Percentiles rank a stretch among this genome's conserved stretches.
Evolutionary conservation across 495 filamentous ascomycete species (phyloP).

Genomic region (Xylaria acuta): DNA sequence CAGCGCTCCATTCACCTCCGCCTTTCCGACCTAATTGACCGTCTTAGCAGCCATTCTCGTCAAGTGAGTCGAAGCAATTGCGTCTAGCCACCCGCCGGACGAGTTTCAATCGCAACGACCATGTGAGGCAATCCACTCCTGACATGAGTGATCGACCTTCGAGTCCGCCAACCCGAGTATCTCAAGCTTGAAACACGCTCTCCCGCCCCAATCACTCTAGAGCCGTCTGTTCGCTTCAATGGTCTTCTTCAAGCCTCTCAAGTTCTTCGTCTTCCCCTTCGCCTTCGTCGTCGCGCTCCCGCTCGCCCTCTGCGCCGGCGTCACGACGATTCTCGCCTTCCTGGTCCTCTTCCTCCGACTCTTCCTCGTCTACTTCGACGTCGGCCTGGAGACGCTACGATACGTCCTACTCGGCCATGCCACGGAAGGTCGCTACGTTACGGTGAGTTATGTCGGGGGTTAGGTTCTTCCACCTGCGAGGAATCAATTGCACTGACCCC

Average conservation of each 20-base stretch:
- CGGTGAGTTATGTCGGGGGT: background rate
- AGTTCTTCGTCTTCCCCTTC: conserved; percentile 65
- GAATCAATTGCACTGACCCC: background rate
- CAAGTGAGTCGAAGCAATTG: background rate
- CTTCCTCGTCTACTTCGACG: conserved; percentile 71
- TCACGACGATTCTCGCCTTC: conserved; percentile 73
- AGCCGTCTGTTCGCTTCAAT: conserved; percentile 37
- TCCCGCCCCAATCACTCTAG: background rate
- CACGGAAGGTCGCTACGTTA: conserved; percentile 30
- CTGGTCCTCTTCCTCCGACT: conserved; percentile 69
- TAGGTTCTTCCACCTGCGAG: no score
- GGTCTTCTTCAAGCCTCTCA: conserved; percentile 53
- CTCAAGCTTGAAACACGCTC: background rate
- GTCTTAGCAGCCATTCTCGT: background rate
- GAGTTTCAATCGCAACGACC: background rate
- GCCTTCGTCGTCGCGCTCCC: conserved; percentile 72
- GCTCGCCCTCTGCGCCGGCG: conserved; percentile 68
- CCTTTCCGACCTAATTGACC: background rate
- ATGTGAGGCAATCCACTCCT: conserved; percentile 19
- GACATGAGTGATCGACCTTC: background rate
- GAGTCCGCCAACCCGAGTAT: background rate
- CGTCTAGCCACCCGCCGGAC: background rate
- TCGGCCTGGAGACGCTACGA: conserved; percentile 56
- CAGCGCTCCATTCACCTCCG: background rate
- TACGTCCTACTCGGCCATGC: conserved; percentile 38